Percentiles rank a stretch among this genome's conserved stretches.
These are phyloP conservation scores for Forsythia suspensa DNA, from an alignment of 257 asterid genomes.

Conservation along the genomic window DNA sequence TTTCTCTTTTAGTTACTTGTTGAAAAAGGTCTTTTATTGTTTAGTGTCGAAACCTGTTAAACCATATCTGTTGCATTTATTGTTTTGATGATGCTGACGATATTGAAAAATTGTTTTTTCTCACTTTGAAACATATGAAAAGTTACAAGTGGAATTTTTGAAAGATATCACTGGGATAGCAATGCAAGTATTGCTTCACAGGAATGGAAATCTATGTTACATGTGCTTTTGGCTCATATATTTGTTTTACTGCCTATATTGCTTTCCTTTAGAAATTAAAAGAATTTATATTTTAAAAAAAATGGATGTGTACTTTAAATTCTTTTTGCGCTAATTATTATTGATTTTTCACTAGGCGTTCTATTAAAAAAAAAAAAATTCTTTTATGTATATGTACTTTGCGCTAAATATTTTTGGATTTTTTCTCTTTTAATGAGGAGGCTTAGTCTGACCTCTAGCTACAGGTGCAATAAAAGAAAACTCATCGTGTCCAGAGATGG, in stretches of 20 bases:
- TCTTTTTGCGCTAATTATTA: too few relatives aligned
- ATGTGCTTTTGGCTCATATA: background rate
- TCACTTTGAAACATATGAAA: conserved; percentile 2
- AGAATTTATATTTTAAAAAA: background rate
- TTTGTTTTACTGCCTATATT: conserved; percentile 16
- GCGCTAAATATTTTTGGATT: too few relatives aligned
- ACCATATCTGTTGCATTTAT: conserved; percentile 53
- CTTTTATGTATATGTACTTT: too few relatives aligned
- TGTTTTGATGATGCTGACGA: conserved; percentile 46
- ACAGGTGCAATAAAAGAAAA: too few relatives aligned
- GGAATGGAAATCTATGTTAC: conserved; percentile 21
- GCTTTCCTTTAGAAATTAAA: conserved; percentile 7
- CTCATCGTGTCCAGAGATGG: too few relatives aligned
- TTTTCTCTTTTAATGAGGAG: too few relatives aligned
- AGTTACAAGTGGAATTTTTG: conserved; percentile 3
- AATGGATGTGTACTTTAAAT: too few relatives aligned
- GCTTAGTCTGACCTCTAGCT: too few relatives aligned
- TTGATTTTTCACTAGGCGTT: too few relatives aligned
- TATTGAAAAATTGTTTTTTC: conserved; percentile 34
- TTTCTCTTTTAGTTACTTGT: background rate
- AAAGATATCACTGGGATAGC: conserved; percentile 15
- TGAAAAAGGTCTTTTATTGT: conserved; percentile 11
- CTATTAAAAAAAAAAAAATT: too few relatives aligned
- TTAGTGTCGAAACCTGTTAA: conserved; percentile 21
- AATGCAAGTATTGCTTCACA: conserved; percentile 23